A percentile compares a stretch with the other conserved stretches of the same genome.
These are phyloP conservation scores for Spiraea crenata DNA, from an alignment of 331 rosid species.

Conservation along the genomic window DNA sequence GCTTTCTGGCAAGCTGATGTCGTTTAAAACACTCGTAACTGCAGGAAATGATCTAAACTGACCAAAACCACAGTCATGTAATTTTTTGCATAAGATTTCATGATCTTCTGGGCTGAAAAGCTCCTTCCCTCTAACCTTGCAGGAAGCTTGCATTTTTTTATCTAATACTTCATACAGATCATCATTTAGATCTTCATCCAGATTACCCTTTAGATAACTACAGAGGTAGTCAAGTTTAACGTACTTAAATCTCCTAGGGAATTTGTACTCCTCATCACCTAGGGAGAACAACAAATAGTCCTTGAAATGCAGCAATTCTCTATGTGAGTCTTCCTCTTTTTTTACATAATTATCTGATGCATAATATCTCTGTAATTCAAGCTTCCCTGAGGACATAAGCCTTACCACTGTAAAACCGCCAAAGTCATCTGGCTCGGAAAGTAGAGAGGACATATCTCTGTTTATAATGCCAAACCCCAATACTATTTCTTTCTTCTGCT, in stretches of 20 bases:
- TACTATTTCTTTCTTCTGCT: constrained; percentile 66
- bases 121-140: constrained; percentile 21
- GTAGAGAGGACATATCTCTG: constrained; percentile 40
- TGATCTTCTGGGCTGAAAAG: constrained; percentile 39
- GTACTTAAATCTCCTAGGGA: constrained; percentile 40
- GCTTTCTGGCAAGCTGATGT: constrained; percentile 54
- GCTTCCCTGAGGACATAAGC: constrained; percentile 63
- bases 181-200: constrained; percentile 36
- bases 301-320: constrained; percentile 28
- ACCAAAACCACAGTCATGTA: constrained; percentile 56
- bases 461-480: constrained; percentile 62
- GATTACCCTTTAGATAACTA: constrained; percentile 48
- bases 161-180: constrained; percentile 38
- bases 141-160: constrained; percentile 28
- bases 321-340: constrained; percentile 32
- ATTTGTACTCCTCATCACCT: constrained; percentile 47
- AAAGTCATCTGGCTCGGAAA: constrained; percentile 46
- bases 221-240: constrained; percentile 46
- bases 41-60: constrained; percentile 49
- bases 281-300: constrained; percentile 34
- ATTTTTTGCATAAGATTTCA: constrained; percentile 58
- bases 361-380: constrained; percentile 65
- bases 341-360: constrained; percentile 42
- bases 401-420: constrained; percentile 74
- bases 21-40: constrained; percentile 42